phyloP scores from a whole-genome alignment of 1,139 yeast genomes.

The Zygosaccharomyces pseudobailii region DNA sequence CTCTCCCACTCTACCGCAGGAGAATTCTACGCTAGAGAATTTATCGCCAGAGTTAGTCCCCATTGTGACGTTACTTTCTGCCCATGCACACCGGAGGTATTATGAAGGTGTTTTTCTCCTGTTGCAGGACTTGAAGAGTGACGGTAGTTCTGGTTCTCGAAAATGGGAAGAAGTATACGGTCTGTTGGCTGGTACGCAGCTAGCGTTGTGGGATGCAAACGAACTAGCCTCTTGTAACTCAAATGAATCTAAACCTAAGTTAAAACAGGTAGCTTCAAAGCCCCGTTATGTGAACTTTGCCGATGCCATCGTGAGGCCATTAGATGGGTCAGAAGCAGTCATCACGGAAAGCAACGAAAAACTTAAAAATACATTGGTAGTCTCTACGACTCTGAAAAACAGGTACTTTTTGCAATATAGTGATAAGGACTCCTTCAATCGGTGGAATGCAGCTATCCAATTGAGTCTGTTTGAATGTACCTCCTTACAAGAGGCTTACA shows the following conservation, averaged over 20 bases:
- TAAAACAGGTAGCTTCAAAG: conserved; percentile 51
- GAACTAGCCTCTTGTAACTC: conserved; percentile 51
- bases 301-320: conserved; percentile 81
- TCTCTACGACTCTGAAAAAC: conserved; percentile 87
- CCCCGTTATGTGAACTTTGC: conserved; percentile 91
- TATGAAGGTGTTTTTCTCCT: conserved; percentile 72
- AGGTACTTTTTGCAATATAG: conserved; percentile 77
- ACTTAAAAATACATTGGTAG: conserved; percentile 66
- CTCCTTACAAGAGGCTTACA: conserved; percentile 86
- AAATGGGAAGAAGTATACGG: conserved; percentile 93
- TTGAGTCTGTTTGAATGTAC: conserved; percentile 75
- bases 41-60: conserved; percentile 69
- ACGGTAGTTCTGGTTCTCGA: conserved; percentile 78
- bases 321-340: conserved; percentile 68
- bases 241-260: conserved; percentile 45
- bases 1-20: conserved; percentile 12
- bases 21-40: conserved; percentile 18
- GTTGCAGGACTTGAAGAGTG: conserved; percentile 66
- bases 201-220: conserved; percentile 91
- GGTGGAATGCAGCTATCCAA: conserved; percentile 81
- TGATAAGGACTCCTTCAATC: conserved; percentile 46
- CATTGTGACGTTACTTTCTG: conserved; percentile 63
- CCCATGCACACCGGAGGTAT: conserved; percentile 70
- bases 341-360: conserved; percentile 83
- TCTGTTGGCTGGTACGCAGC: conserved; percentile 80